These are phyloP conservation scores for Xylaria sp. DNA, from an alignment of 2,329 filamentous ascomycete genomes.

Conservation along the genomic window DNA sequence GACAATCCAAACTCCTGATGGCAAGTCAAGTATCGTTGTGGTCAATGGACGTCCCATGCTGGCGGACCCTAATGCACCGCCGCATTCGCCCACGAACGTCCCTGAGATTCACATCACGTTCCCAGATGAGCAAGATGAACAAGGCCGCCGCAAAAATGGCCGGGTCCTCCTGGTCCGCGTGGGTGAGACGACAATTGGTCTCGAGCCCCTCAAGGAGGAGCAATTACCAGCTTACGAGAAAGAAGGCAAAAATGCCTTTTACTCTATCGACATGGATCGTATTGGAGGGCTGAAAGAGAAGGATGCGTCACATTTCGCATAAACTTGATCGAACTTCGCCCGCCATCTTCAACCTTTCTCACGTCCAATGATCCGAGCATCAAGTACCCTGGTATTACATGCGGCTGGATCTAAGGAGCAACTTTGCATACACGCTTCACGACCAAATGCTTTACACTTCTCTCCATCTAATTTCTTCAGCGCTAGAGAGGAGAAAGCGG, in stretches of 20 bases:
- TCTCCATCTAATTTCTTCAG: constrained; percentile 28
- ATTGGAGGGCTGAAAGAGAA: constrained; percentile 97
- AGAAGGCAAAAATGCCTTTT: constrained; percentile 81
- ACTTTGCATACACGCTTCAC: constrained; percentile 32
- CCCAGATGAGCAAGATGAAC: constrained; percentile 91
- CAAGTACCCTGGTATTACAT: constrained; percentile 19
- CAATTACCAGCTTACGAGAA: constrained; percentile 90
- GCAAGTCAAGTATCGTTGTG: constrained; percentile 77
- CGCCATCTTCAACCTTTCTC: constrained; percentile 3
- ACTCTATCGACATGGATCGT: constrained; percentile 92
- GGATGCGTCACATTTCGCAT: constrained; percentile 59
- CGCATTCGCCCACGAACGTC: constrained; percentile 82
- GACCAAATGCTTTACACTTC: constrained; percentile 32
- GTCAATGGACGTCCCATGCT: constrained; percentile 80
- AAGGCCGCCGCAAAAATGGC: constrained; percentile 83
- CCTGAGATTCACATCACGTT: constrained; percentile 99
- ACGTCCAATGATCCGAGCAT: constrained; percentile 17
- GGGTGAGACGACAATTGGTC: constrained; percentile 85
- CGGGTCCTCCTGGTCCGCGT: constrained; percentile 92
- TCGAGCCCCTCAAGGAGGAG: constrained; percentile 86
- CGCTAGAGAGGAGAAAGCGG: constrained; percentile 26
- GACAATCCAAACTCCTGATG: constrained; percentile 68
- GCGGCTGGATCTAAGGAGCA: constrained; percentile 20
- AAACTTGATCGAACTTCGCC: constrained; percentile 11
- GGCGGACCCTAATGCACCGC: constrained; percentile 78